Base-by-base conservation (phyloP, 164 flowering plant species). In the Cinnamomum micranthum region DNA sequence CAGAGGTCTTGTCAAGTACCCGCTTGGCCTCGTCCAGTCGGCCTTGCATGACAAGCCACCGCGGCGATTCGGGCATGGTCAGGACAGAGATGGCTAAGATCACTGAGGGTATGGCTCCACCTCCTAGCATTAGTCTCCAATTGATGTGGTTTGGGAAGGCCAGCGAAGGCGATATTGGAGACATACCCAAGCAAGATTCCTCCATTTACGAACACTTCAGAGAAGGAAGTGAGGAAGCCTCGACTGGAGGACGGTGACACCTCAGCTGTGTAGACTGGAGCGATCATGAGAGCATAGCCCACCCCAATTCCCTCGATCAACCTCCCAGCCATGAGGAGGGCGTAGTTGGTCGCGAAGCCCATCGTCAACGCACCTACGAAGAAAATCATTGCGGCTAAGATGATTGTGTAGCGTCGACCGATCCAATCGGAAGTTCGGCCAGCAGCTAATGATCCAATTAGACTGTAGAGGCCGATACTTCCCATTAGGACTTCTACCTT, bases 21-120 rank as follows among this genome's bases (percentile, higher is more conserved):
- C 14, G 23, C 70, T 25, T 80, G 3, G 97, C 97, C 0, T 86
- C 93, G 0, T 85, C 91, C 22, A 92, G 85, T 31, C 92, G 82
- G 2, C 93, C 92, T 22, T 89, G 90, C 88, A 92, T 77, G 51
- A 89, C 87, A 3, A 92, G 90, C 95, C 95, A 91, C 33, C 95
- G 87, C 0, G 97, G 97, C 1, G 95, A 90, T 84, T 92, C 97
- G 6, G 97, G 95, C 93, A 89, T 91, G 41, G 64, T 68, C 1
- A 91, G 74, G 6, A 87, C 88, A 0, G 78, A 85, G 10, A 85
- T 1, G 12, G 79, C 90, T 0, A 92, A 55, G 4, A 88, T 28
- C 2, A 87, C 80, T 0, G 93, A 79, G 2, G 95, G 95, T 1
- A 31, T 31, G 0, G 89, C 90, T 1, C 97, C 97, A 1, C 84